phyloP scores from a whole-genome alignment of 1,139 yeast species.

The Waltiozyma sp. region DNA sequence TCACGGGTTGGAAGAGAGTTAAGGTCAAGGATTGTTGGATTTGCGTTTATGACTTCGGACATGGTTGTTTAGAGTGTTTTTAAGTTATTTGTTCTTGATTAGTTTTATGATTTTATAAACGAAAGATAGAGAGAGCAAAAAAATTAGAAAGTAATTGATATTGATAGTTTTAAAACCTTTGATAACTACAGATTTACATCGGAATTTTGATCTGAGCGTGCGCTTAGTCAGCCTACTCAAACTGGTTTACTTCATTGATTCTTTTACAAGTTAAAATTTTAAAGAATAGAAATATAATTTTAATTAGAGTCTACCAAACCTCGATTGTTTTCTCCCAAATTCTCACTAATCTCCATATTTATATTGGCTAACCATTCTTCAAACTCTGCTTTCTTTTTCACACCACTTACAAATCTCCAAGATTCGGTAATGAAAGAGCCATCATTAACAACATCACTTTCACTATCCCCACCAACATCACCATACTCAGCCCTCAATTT shows the following conservation, averaged over 20 bases:
- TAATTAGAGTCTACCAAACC: no score
- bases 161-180: no score
- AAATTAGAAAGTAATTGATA: no score
- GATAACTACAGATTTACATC: no score
- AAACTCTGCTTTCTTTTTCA: background rate
- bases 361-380: background rate
- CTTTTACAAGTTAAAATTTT: no score
- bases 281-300: no score
- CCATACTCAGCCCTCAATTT: constrained; percentile 29
- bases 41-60: constrained; percentile 44
- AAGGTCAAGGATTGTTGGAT: constrained; percentile 75
- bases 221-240: no score
- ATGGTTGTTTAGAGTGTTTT: background rate
- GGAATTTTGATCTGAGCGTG: no score
- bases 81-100: background rate
- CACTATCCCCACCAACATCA: background rate
- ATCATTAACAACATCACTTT: background rate
- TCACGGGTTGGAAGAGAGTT: constrained; percentile 65
- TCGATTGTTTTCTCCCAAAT: background rate
- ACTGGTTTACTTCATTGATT: no score
- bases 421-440: background rate
- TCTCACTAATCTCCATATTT: background rate
- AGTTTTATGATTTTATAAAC: no score
- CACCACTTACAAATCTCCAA: background rate
- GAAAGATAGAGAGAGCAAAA: no score